Conservation (phyloP, 2,329 filamentous ascomycete species). For the Verticillium longisporum region DNA sequence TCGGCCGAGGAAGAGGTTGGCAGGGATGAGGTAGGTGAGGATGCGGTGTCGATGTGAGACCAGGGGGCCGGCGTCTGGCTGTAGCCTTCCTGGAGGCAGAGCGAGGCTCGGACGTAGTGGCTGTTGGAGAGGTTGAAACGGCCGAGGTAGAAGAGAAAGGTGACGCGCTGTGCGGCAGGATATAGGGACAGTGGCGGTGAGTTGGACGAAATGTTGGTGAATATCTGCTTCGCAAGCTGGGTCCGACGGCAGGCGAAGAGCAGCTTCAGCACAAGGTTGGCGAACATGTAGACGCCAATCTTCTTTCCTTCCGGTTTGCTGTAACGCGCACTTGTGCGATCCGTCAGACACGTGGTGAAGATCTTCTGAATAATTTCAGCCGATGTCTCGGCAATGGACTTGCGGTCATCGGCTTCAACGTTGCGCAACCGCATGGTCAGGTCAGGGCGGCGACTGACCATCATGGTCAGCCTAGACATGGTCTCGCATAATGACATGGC, state of each 20-base stretch:
- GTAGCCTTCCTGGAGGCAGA: slow-evolving; percentile 74
- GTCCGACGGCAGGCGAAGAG: slow-evolving; percentile 82
- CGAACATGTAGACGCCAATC: slow-evolving; percentile 82
- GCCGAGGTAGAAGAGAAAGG: slow-evolving; percentile 90
- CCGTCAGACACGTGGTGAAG: slow-evolving; percentile 83
- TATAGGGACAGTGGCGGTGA: slow-evolving; percentile 77
- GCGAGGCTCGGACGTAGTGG: slow-evolving; percentile 71
- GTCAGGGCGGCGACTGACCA: slow-evolving; percentile 72
- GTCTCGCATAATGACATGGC: slow-evolving; percentile 76
- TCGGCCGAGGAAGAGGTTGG: slow-evolving; percentile 77
- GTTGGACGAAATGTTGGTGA: slow-evolving; percentile 78
- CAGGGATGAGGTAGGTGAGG: slow-evolving; percentile 74
- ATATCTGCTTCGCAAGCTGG: slow-evolving; percentile 78
- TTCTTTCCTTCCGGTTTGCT: slow-evolving; percentile 77
- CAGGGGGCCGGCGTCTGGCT: slow-evolving; percentile 56
- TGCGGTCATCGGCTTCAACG: slow-evolving; percentile 62
- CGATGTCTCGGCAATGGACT: slow-evolving; percentile 76
- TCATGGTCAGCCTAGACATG: slow-evolving; percentile 76
- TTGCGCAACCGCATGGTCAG: slow-evolving; percentile 61
- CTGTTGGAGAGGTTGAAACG: slow-evolving; percentile 82
- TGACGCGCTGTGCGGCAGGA: slow-evolving; percentile 79
- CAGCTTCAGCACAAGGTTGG: slow-evolving; percentile 82
- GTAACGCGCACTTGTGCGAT: slow-evolving; percentile 61
- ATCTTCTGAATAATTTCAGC: slow-evolving; percentile 86
- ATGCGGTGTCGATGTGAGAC: slow-evolving; percentile 71